A percentile compares a stretch with the other conserved stretches of the same genome.
These are phyloP conservation scores for Astrothelium macrocarpum DNA, from an alignment of 495 filamentous ascomycete species.

Conservation along the genomic window DNA sequence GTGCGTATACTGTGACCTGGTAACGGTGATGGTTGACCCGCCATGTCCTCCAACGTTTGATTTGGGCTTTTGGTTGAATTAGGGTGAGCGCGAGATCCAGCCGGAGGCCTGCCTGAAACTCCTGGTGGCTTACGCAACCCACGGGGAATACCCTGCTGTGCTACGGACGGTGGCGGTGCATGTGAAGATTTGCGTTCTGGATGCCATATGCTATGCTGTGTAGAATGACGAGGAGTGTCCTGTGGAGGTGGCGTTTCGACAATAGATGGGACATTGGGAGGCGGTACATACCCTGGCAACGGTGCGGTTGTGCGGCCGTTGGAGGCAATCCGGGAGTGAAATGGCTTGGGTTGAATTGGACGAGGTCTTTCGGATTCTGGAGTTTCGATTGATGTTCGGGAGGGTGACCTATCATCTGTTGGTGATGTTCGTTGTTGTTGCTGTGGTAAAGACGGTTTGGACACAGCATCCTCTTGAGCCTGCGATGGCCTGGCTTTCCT, in stretches of 20 bases:
- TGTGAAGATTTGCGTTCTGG: conserved; percentile 34
- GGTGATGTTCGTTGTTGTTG: conserved; percentile 11
- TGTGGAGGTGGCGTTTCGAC: conserved; percentile 32
- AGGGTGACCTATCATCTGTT: conserved; percentile 10
- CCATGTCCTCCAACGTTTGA: conserved; percentile 51
- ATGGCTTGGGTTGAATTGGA: conserved; percentile 21
- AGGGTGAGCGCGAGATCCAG: not conserved
- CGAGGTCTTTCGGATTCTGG: conserved; percentile 6
- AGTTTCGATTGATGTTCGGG: not conserved
- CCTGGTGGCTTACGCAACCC: conserved; percentile 1
- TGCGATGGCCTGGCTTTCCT: conserved; percentile 6
- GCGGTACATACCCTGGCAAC: conserved; percentile 29
- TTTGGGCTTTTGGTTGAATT: conserved; percentile 17
- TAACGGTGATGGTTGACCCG: conserved; percentile 52
- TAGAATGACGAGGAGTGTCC: conserved; percentile 5
- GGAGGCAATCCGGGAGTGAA: conserved; percentile 34
- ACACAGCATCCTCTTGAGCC: not conserved
- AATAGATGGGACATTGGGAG: conserved; percentile 27
- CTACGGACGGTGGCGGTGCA: conserved; percentile 13
- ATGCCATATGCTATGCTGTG: conserved; percentile 13
- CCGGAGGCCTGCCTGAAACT: not conserved
- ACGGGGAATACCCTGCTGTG: not conserved
- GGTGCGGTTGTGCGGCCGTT: conserved; percentile 35
- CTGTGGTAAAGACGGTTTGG: conserved; percentile 9
- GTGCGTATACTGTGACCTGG: conserved; percentile 65